A percentile compares a stretch with the other conserved stretches of the same genome.
These are phyloP conservation scores for Lycium barbarum DNA, from an alignment of 257 asterid species.

Conservation along the genomic window DNA sequence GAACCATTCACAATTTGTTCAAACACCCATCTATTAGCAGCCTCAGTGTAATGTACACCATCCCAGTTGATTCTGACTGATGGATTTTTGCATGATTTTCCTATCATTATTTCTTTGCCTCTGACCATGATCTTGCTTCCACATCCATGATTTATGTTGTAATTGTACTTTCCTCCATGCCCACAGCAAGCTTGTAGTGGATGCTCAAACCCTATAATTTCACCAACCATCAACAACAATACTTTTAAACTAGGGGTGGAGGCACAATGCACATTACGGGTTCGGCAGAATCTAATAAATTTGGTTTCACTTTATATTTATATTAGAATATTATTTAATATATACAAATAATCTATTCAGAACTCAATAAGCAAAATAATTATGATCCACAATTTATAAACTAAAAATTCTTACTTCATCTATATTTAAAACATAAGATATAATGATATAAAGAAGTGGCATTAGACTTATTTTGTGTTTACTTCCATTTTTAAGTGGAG, in stretches of 20 bases:
- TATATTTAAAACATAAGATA: not conserved
- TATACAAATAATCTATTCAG: too few relatives aligned
- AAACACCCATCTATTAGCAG: conserved; percentile 78
- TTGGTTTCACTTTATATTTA: too few relatives aligned
- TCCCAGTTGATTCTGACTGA: conserved; percentile 71
- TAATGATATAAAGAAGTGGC: not conserved
- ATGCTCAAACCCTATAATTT: conserved; percentile 63
- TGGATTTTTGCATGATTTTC: conserved; percentile 77
- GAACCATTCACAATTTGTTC: conserved; percentile 70
- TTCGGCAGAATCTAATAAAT: too few relatives aligned
- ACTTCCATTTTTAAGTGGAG: not conserved
- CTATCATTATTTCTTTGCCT: conserved; percentile 66
- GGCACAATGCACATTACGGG: too few relatives aligned
- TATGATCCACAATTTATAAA: too few relatives aligned
- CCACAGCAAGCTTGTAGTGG: conserved; percentile 88
- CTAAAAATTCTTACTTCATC: too few relatives aligned
- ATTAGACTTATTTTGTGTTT: not conserved
- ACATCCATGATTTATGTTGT: conserved; percentile 57
- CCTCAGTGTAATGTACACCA: conserved; percentile 80
- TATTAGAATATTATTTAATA: too few relatives aligned
- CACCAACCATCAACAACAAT: not conserved
- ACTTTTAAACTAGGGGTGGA: too few relatives aligned
- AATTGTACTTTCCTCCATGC: conserved; percentile 94
- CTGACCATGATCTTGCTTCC: conserved; percentile 65
- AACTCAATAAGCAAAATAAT: too few relatives aligned